Evolutionary conservation across 352 stramenopile species (phyloP).

Genomic region (Phytophthora pluvialis): DNA sequence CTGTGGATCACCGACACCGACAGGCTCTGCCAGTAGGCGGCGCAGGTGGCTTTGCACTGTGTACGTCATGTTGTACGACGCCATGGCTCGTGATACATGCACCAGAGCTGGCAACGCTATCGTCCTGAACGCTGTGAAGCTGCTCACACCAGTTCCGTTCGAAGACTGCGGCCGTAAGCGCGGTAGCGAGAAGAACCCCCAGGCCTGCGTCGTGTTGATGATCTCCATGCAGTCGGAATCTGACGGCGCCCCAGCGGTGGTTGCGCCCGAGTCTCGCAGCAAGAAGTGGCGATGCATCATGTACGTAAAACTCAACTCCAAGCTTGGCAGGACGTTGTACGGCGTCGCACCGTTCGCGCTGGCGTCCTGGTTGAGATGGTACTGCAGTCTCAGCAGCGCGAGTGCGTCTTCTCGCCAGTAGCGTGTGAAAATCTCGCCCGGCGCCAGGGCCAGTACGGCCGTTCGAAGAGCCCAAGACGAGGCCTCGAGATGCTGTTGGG

Average conservation of each 20-base stretch:
- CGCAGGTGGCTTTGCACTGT: conserved; percentile 72
- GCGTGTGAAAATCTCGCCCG: conserved; percentile 67
- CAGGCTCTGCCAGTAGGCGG: conserved; percentile 56
- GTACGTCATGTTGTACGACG: conserved; percentile 77
- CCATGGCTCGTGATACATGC: conserved; percentile 60
- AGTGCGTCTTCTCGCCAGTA: conserved; percentile 80
- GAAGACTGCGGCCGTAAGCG: conserved; percentile 42
- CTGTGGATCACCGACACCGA: conserved; percentile 75
- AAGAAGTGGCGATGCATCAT: conserved; percentile 60
- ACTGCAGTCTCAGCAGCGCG: conserved; percentile 61
- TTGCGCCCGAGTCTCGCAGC: conserved; percentile 33
- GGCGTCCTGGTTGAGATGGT: conserved; percentile 72
- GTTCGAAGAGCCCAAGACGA: conserved; percentile 60
- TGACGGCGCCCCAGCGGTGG: conserved; percentile 28
- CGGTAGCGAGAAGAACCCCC: conserved; percentile 71
- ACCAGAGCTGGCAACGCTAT: conserved; percentile 55
- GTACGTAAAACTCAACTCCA: conserved; percentile 38
- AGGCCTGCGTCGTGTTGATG: conserved; percentile 83
- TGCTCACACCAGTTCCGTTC: conserved; percentile 3
- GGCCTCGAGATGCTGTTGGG: conserved; percentile 51
- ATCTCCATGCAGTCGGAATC: conserved; percentile 80
- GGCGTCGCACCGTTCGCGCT: conserved; percentile 16
- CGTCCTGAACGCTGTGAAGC: conserved; percentile 41
- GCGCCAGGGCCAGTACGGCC: conserved; percentile 52
- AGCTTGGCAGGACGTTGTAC: conserved; percentile 35